Conservation (phyloP, 257 asterid genomes). For the Solanum dulcamara region DNA sequence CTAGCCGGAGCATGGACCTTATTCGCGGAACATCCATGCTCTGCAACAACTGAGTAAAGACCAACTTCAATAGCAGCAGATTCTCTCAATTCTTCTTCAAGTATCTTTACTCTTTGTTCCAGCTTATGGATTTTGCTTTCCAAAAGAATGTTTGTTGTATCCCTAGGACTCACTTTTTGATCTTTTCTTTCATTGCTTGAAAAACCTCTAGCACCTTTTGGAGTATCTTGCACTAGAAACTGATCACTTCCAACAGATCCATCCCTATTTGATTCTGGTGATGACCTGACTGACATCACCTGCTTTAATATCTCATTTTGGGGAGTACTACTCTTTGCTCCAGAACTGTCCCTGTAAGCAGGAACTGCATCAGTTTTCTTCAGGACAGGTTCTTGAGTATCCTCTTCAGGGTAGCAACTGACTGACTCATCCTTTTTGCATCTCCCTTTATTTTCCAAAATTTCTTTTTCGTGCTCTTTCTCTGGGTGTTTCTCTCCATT, state of each 20-base stretch:
- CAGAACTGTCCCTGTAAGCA: conserved; percentile 12
- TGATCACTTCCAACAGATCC: conserved; percentile 26
- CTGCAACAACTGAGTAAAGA: conserved; percentile 68
- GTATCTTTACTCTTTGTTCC: conserved; percentile 45
- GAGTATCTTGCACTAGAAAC: conserved; percentile 11
- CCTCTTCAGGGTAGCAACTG: conserved; percentile 10
- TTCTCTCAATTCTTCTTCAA: conserved; percentile 79
- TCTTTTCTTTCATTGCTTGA: conserved; percentile 24
- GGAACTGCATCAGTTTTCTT: conserved; percentile 15
- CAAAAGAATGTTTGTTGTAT: conserved; percentile 31
- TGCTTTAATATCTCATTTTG: conserved; percentile 28
- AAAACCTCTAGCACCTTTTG: conserved; percentile 9
- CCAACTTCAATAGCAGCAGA: conserved; percentile 73
- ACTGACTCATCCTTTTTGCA: conserved; percentile 16
- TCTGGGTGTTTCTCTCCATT: conserved; percentile 13
- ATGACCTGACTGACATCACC: conserved; percentile 52
- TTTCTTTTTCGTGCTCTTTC: conserved; percentile 9
- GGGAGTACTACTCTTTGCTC: conserved; percentile 6
- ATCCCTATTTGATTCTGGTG: conserved; percentile 33
- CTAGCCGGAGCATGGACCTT: conserved; percentile 92
- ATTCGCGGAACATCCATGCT: conserved; percentile 62
- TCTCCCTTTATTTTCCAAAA: conserved; percentile 16
- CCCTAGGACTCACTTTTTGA: conserved; percentile 25
- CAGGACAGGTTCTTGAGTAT: background rate
- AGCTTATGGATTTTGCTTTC: conserved; percentile 44